Conservation (phyloP, 495 filamentous ascomycete species). For the Penicillium ochrochloron region DNA sequence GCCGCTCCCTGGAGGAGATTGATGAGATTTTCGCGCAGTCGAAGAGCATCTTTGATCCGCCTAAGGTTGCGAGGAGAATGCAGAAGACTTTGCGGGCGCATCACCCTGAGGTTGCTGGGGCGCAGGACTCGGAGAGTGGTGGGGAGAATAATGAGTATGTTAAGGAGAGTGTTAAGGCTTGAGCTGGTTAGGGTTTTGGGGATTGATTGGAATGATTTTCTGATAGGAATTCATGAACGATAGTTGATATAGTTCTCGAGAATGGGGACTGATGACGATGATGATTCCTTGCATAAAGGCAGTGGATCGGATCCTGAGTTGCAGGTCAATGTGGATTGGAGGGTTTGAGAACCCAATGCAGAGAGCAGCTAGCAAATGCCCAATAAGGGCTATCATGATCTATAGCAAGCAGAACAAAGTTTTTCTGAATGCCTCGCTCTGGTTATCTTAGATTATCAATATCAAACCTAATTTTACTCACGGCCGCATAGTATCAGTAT, state of each 20-base stretch:
- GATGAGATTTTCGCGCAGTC: constrained; percentile 66
- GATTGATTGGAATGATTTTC: neutral
- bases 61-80: constrained; percentile 30
- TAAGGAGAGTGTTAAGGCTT: constrained; percentile 18
- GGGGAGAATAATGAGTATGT: constrained; percentile 17
- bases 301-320: neutral
- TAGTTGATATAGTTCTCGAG: neutral
- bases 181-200: neutral
- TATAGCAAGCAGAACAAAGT: neutral
- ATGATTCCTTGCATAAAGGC: neutral
- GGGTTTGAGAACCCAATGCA: neutral
- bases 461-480: no score
- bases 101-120: constrained; percentile 7
- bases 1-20: constrained; percentile 72
- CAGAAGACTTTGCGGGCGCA: constrained; percentile 22
- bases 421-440: neutral
- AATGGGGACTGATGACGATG: neutral
- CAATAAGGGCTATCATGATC: neutral
- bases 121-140: constrained; percentile 9
- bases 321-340: neutral
- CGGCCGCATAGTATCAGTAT: no score
- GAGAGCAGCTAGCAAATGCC: neutral
- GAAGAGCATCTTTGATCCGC: constrained; percentile 36
- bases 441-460: no score
- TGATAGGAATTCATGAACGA: neutral